Conservation (phyloP, 2,329 filamentous ascomycete species). For the Venturia carpophila region DNA sequence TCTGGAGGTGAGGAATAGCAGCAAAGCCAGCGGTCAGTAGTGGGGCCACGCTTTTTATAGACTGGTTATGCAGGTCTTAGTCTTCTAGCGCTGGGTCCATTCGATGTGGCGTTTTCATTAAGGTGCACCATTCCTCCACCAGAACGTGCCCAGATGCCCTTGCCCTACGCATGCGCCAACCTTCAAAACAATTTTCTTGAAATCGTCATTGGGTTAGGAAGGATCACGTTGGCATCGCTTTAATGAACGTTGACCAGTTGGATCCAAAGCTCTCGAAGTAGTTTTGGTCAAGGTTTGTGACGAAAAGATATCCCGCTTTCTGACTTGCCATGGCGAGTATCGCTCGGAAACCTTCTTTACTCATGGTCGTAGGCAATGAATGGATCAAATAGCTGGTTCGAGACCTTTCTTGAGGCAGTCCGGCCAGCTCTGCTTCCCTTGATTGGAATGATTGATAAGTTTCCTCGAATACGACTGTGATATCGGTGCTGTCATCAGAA, state of each 20-base stretch:
- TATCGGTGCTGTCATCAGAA: slow-evolving; percentile 7
- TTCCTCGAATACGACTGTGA: slow-evolving; percentile 8
- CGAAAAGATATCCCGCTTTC: background rate
- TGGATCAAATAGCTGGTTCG: slow-evolving; percentile 13
- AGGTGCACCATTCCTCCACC: slow-evolving; percentile 3
- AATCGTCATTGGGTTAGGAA: no score
- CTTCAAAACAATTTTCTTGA: background rate
- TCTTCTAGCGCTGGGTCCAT: slow-evolving; percentile 1
- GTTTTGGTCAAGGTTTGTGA: slow-evolving; percentile 5
- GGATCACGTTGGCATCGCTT: background rate
- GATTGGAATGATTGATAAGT: background rate
- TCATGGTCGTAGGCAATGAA: background rate
- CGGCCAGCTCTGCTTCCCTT: background rate
- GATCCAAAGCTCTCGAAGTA: slow-evolving; percentile 7
- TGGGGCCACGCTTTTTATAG: slow-evolving; percentile 7
- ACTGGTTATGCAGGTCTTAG: background rate
- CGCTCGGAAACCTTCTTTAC: background rate
- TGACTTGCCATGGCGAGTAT: background rate
- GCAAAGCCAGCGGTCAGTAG: background rate
- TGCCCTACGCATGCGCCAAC: slow-evolving; percentile 2
- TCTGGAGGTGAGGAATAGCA: background rate
- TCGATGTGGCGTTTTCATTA: slow-evolving; percentile 10
- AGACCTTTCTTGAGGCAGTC: slow-evolving; percentile 3
- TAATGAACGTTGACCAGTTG: background rate
- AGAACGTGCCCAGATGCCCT: background rate